A percentile compares a stretch with the other conserved stretches of the same genome.
phyloP scores from a whole-genome alignment of 108 stramenopile species.

The Craspedostauros australis region DNA sequence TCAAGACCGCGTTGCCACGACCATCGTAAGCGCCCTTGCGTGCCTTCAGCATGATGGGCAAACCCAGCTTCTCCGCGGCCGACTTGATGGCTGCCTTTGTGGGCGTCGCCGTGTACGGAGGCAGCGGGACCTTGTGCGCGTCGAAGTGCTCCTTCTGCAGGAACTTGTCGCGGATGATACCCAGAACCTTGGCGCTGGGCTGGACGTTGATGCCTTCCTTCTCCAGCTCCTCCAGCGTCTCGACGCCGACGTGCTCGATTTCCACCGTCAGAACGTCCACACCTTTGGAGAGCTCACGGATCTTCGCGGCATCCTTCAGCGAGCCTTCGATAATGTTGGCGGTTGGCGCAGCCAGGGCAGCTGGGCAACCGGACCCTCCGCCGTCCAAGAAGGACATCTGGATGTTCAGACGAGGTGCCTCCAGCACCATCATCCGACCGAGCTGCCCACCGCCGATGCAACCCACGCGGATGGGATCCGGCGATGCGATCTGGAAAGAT shows the following conservation, averaged over 20 bases:
- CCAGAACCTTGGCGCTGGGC: slow-evolving; percentile 77
- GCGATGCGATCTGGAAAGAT: too few species aligned
- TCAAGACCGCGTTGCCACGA: slow-evolving; percentile 89
- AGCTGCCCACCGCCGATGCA: slow-evolving; percentile 98
- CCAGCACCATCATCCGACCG: slow-evolving; percentile 99
- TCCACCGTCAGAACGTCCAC: slow-evolving; percentile 95
- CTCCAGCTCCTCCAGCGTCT: slow-evolving; percentile 75
- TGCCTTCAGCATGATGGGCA: slow-evolving; percentile 96
- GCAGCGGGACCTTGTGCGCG: slow-evolving; percentile 60
- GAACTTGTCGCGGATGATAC: slow-evolving; percentile 94
- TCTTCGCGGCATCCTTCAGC: slow-evolving; percentile 73
- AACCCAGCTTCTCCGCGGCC: slow-evolving; percentile 68
- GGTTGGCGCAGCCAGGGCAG: slow-evolving; percentile 46
- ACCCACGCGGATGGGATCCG: slow-evolving; percentile 59
- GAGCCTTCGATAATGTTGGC: slow-evolving; percentile 69
- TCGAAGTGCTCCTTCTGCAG: slow-evolving; percentile 90
- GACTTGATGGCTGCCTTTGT: slow-evolving; percentile 48
- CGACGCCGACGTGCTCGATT: slow-evolving; percentile 97
- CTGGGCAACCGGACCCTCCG: slow-evolving; percentile 52
- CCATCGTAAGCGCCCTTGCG: slow-evolving; percentile 96
- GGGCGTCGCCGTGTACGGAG: slow-evolving; percentile 56
- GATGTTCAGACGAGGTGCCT: slow-evolving; percentile 90
- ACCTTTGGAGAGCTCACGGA: slow-evolving; percentile 53
- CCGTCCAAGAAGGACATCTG: slow-evolving; percentile 86
- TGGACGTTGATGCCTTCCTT: slow-evolving; percentile 81